Conservation (phyloP, 2,329 filamentous ascomycete species). For the Trichophyton equinum region DNA sequence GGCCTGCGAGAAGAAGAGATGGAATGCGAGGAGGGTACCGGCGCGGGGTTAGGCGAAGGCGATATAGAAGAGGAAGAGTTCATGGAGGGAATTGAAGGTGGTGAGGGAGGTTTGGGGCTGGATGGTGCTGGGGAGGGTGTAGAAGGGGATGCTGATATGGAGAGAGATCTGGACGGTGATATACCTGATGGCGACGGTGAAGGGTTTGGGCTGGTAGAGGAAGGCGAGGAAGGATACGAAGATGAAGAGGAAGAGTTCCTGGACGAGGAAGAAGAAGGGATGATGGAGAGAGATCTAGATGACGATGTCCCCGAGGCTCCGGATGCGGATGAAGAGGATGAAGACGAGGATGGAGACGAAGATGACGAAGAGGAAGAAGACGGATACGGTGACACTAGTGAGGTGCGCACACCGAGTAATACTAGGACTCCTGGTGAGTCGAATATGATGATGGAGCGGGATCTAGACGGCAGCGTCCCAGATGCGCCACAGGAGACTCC, state of each 20-base stretch:
- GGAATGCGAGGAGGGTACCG: constrained; percentile 74
- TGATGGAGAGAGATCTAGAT: constrained; percentile 12
- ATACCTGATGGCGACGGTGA: constrained; percentile 32
- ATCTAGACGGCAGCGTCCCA: constrained; percentile 54
- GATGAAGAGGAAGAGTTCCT: constrained; percentile 40
- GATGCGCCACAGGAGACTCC: constrained; percentile 38
- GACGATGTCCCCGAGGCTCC: constrained; percentile 8
- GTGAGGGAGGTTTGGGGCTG: constrained; percentile 17
- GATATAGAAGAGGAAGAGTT: constrained; percentile 48
- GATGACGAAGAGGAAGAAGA: constrained; percentile 45
- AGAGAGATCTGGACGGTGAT: constrained; percentile 35
- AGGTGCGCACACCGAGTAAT: constrained; percentile 34
- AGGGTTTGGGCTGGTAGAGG: constrained; percentile 25
- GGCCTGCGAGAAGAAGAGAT: constrained; percentile 80
- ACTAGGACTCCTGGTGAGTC: not conserved
- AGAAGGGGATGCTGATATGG: constrained; percentile 27
- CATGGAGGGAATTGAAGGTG: not conserved
- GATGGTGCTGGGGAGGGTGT: constrained; percentile 54
- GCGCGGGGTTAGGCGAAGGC: constrained; percentile 61
- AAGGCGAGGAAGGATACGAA: constrained; percentile 41
- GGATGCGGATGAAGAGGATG: constrained; percentile 19
- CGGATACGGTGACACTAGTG: constrained; percentile 44
- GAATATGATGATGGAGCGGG: constrained; percentile 43
- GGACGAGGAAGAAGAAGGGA: constrained; percentile 24
- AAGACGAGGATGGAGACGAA: constrained; percentile 26